Percentiles rank a stretch among this genome's conserved stretches.
These are phyloP conservation scores for Nevesoporus exiguus DNA, from an alignment of 768 basidiomycete species.

Conservation along the genomic window DNA sequence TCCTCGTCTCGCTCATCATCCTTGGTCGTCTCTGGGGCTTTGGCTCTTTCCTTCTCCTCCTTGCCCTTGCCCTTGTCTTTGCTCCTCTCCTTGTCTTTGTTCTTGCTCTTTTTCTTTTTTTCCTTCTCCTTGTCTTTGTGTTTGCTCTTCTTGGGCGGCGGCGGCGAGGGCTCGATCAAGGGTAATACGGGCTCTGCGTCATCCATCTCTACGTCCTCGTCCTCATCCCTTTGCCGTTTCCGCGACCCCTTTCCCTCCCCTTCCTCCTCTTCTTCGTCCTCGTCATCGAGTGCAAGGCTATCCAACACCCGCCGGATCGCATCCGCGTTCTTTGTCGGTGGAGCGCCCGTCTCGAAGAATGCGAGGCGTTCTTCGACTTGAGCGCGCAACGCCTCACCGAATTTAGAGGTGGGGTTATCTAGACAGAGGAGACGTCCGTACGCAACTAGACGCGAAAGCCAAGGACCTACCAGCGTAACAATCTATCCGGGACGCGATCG, in stretches of 20 bases:
- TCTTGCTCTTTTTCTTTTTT: conserved; percentile 51
- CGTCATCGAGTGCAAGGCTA: conserved; percentile 66
- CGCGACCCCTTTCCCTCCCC: conserved; percentile 22
- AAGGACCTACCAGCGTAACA: conserved; percentile 73
- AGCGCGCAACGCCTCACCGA: conserved; percentile 87
- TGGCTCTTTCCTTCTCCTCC: too few species aligned
- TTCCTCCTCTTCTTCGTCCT: conserved; percentile 53
- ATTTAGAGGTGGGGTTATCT: conserved; percentile 87
- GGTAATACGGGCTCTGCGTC: conserved; percentile 49
- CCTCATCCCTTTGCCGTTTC: not conserved
- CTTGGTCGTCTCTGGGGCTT: not conserved
- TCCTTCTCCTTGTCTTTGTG: conserved; percentile 57
- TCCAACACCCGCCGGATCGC: conserved; percentile 88
- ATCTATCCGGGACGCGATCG: conserved; percentile 95
- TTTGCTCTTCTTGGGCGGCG: conserved; percentile 64
- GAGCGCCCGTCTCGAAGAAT: conserved; percentile 90
- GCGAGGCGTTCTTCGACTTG: conserved; percentile 95
- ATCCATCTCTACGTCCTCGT: conserved; percentile 43
- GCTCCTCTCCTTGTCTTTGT: not conserved
- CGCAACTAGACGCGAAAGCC: not conserved
- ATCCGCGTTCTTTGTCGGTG: conserved; percentile 88
- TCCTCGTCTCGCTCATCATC: conserved; percentile 29
- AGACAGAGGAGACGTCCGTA: not conserved
- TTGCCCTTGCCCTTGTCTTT: conserved; percentile 35
- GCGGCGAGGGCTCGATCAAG: conserved; percentile 52